A percentile compares a stretch with the other conserved stretches of the same genome.
phyloP scores from a whole-genome alignment of 192 early-diverging fungal species.

The Chytriomyces sp. region DNA sequence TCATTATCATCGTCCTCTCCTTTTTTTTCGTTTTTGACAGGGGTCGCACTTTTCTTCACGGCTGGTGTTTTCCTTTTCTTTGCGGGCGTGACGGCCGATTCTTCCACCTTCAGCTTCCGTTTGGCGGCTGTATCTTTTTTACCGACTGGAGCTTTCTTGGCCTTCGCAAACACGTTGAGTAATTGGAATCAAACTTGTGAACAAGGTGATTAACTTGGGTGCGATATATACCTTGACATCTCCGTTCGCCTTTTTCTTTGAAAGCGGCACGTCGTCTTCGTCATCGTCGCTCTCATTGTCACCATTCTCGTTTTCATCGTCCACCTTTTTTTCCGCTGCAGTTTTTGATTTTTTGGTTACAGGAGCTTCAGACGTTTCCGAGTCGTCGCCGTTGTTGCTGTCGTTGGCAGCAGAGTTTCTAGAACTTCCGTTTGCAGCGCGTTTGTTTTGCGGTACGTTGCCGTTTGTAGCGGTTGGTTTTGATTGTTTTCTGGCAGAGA shows the following conservation, averaged over 20 bases:
- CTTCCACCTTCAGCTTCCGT: background rate
- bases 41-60: background rate
- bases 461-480: conserved; percentile 1
- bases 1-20: conserved; percentile 44
- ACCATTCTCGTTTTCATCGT: background rate
- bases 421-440: no score
- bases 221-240: no score
- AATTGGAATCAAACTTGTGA: background rate
- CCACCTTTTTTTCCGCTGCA: background rate
- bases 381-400: conserved; percentile 39
- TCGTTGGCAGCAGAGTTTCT: conserved; percentile 30
- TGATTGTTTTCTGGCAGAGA: conserved; percentile 44
- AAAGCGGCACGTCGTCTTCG: conserved; percentile 51
- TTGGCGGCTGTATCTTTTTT: background rate
- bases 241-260: conserved; percentile 69
- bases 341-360: conserved; percentile 10
- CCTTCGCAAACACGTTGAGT: background rate
- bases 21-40: conserved; percentile 17
- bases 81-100: background rate
- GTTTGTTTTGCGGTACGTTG: no score
- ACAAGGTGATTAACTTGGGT: no score
- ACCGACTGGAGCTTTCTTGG: background rate
- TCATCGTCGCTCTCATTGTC: conserved; percentile 45
- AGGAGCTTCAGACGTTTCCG: conserved; percentile 33
- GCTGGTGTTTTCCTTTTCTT: background rate